Conservation (phyloP, 2,329 filamentous ascomycete species). For the Didymella keratinophila region DNA sequence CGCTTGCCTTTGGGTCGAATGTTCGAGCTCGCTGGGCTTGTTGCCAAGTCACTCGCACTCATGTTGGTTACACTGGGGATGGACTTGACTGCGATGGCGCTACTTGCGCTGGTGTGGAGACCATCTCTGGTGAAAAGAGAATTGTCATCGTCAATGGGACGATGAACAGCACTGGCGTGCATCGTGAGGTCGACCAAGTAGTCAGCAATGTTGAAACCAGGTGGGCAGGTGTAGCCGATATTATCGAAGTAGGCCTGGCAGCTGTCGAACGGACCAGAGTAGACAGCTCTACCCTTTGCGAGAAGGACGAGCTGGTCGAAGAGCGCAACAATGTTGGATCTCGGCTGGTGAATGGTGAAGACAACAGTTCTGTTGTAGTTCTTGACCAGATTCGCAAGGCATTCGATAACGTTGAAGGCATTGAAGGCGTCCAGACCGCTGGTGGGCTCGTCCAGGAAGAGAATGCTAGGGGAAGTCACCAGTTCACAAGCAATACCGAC, state of each 20-base stretch:
- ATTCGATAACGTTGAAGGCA: constrained; percentile 97
- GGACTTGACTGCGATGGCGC: constrained; percentile 87
- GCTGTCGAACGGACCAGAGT: constrained; percentile 86
- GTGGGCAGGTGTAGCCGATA: constrained; percentile 90
- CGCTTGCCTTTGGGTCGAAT: constrained; percentile 74
- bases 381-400: constrained; percentile 91
- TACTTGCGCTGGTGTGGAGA: constrained; percentile 79
- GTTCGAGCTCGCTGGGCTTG: constrained; percentile 67
- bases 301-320: constrained; percentile 94
- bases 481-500: constrained; percentile 98
- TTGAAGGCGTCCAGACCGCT: constrained; percentile 97
- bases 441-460: constrained; percentile 96
- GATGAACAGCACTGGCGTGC: constrained; percentile 76
- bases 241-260: constrained; percentile 94
- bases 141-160: constrained; percentile 64
- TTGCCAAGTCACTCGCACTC: constrained; percentile 67
- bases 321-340: constrained; percentile 96
- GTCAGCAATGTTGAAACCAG: constrained; percentile 98
- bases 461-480: constrained; percentile 94
- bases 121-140: constrained; percentile 68
- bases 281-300: constrained; percentile 88
- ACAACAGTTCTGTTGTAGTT: constrained; percentile 96
- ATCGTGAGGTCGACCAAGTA: constrained; percentile 97
- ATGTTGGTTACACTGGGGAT: constrained; percentile 82
- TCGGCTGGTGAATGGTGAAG: constrained; percentile 97